Conservation (phyloP, 352 stramenopile genomes). For the Phytopythium chamaehyphon region DNA sequence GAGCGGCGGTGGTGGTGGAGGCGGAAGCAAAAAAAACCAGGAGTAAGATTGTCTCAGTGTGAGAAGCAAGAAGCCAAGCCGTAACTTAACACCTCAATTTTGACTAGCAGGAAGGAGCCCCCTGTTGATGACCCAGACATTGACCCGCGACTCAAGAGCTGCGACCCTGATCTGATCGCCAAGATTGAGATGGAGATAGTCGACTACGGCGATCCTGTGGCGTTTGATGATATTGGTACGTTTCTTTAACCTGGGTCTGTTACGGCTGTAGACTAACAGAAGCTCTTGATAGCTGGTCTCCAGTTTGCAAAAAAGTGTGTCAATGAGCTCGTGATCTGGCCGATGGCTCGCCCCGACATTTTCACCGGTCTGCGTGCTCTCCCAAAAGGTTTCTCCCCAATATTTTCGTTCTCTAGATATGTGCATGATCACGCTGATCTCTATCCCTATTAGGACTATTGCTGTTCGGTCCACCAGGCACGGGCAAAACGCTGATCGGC, state of each 20-base stretch:
- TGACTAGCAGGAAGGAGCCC: constrained; percentile 13
- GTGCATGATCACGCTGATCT: neutral
- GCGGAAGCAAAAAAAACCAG: constrained; percentile 19
- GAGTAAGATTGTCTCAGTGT: too few relatives aligned
- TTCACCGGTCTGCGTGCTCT: constrained; percentile 94
- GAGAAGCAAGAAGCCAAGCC: too few relatives aligned
- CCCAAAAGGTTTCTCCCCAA: constrained; percentile 64
- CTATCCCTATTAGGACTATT: constrained; percentile 72
- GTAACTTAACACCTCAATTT: too few relatives aligned
- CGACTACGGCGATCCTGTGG: constrained; percentile 88
- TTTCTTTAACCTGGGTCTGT: too few relatives aligned
- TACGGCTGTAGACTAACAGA: too few relatives aligned
- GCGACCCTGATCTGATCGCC: constrained; percentile 94
- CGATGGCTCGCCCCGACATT: constrained; percentile 96
- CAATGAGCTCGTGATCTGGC: constrained; percentile 98
- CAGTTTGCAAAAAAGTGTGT: constrained; percentile 97
- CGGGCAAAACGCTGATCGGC: constrained; percentile 98
- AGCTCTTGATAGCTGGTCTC: constrained; percentile 82
- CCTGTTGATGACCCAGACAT: constrained; percentile 76
- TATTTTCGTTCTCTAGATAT: neutral
- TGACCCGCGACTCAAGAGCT: constrained; percentile 91
- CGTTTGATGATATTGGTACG: constrained; percentile 97
- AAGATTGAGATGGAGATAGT: constrained; percentile 98
- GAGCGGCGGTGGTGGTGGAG: constrained; percentile 17
- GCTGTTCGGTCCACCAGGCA: constrained; percentile 94